Evolutionary conservation across 2,329 filamentous ascomycete species (phyloP), one percentile per base, ranked within the genome.

Genomic region (Sclerotinia glacialis): DNA sequence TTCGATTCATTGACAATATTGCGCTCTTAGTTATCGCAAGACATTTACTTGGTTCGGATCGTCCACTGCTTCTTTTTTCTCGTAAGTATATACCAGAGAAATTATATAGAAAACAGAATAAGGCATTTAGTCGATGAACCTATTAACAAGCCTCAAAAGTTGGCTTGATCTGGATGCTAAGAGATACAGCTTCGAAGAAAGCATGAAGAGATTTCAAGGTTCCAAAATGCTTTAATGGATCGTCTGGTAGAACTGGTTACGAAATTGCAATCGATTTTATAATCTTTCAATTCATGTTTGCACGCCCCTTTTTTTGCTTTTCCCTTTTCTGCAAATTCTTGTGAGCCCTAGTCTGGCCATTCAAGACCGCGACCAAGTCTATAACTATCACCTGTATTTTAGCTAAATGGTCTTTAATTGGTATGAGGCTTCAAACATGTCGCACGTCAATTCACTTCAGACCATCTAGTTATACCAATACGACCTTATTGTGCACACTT

Each of bases 1-100:
- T 60, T 46, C 65, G 69, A 23, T 71, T 72, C 54, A 65, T 69
- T 8, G 69, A 72, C 42, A 71, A 70, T 28, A 58, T 71, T 31
- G 68, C 60, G 9, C 42, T 67, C 18, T 69, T 71, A 49, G 69
- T 70, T 9, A 63, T 71, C 16, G 69, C 71, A 40, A 64, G 70
- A 14, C 69, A 70, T 49, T 46, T 70, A 5, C 67, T 71, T 46
- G 70, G 70, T 28, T 47, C 61, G 1, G 40, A 47, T 8, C 64
- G 70, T 56, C 67, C 68, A 37, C 37, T 70, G 9, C 55, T 50
- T 21, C 40, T 68, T 40, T 71, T 71, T 28, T 66, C 55, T 23
- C 67, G 67, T 8, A 28, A 64, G 14, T 70, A 71, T 42, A 64
- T 71, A 2, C n/a, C n/a, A 5, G 46, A 66, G 31, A 67, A 56